Conservation (phyloP, 345 rosid genomes). For the Syzygium jambos region DNA sequence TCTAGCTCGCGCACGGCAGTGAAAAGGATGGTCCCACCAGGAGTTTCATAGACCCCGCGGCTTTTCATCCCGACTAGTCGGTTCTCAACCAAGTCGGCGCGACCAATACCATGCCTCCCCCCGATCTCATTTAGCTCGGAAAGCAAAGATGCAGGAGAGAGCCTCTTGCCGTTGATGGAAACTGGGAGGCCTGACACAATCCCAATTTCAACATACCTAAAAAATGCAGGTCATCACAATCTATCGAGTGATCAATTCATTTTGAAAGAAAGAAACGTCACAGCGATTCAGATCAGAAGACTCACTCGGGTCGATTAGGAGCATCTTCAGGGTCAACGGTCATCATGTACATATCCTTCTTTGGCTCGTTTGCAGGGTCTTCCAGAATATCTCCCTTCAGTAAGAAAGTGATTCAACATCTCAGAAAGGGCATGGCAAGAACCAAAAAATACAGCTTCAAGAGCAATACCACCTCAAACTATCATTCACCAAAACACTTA, state of each 20-base stretch:
- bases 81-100: conserved; percentile 89
- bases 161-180: conserved; percentile 54
- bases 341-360: conserved; percentile 95
- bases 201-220: conserved; percentile 65
- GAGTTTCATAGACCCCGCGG: conserved; percentile 97
- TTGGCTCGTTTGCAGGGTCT: conserved; percentile 88
- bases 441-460: not conserved
- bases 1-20: conserved; percentile 77
- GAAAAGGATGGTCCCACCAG: conserved; percentile 89
- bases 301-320: conserved; percentile 69
- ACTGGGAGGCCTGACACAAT: conserved; percentile 69
- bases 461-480: not conserved
- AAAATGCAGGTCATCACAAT: not conserved
- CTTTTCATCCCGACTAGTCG: conserved; percentile 94
- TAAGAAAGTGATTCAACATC: not conserved
- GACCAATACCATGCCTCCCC: conserved; percentile 81
- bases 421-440: not conserved
- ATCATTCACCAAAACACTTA: not conserved
- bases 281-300: not conserved
- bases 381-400: conserved; percentile 85
- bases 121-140: conserved; percentile 65
- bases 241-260: not conserved
- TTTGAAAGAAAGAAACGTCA: not conserved
- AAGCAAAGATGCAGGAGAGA: conserved; percentile 75
- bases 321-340: conserved; percentile 86